Conservation (phyloP, 164 flowering plant genomes). For the Liquidambar formosana region DNA sequence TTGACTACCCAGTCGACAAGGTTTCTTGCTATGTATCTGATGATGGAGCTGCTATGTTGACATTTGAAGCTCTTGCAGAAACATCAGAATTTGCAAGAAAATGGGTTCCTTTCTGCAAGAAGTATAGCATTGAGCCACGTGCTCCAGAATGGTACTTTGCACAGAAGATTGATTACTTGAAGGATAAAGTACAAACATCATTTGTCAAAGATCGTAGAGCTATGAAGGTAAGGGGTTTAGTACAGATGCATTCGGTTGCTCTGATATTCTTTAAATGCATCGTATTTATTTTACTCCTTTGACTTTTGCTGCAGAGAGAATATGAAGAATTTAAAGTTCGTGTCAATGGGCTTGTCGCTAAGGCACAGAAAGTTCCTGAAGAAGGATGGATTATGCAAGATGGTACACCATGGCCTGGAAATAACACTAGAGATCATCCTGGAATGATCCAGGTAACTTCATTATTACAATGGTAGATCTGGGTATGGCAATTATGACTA, state of each 20-base stretch:
- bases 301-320: constrained; percentile 57
- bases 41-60: constrained; percentile 95
- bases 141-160: constrained; percentile 95
- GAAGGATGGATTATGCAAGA: constrained; percentile 99
- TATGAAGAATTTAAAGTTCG: constrained; percentile 92
- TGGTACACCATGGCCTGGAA: constrained; percentile 98
- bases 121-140: constrained; percentile 82
- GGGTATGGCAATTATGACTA: not conserved
- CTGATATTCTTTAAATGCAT: not conserved
- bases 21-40: constrained; percentile 97
- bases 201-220: constrained; percentile 94
- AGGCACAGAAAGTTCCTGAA: constrained; percentile 77
- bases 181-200: constrained; percentile 85
- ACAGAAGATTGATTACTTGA: constrained; percentile 83
- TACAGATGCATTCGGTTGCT: not conserved
- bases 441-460: constrained; percentile 87
- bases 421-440: constrained; percentile 90
- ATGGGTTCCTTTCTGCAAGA: constrained; percentile 96
- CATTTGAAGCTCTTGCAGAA: constrained; percentile 88
- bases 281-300: not conserved
- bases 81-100: constrained; percentile 91
- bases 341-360: constrained; percentile 75
- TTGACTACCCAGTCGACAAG: constrained; percentile 96
- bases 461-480: not conserved
- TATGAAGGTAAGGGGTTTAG: constrained; percentile 64